Evolutionary conservation across 2,329 filamentous ascomycete species (phyloP).

Genomic region (Colletotrichum destructivum): DNA sequence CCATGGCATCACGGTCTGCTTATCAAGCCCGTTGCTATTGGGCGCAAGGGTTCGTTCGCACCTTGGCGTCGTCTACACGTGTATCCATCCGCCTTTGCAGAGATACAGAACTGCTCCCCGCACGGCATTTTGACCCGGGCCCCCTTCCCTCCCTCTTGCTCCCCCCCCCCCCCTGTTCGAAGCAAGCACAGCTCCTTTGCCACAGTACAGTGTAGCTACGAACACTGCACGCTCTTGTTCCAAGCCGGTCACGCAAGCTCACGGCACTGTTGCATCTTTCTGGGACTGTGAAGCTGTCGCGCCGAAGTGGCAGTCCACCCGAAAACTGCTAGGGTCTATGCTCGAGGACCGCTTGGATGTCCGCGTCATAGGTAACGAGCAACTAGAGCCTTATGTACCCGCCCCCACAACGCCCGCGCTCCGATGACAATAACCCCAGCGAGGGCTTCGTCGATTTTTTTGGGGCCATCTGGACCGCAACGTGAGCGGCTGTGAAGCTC

Average conservation of each 20-base stretch:
- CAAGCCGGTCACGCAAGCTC: constrained; percentile 37
- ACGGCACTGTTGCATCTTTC: constrained; percentile 40
- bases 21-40: constrained; percentile 32
- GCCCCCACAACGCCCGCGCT: background rate
- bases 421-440: background rate
- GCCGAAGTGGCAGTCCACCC: constrained; percentile 12
- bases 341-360: constrained; percentile 19
- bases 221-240: constrained; percentile 2
- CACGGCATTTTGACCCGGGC: constrained; percentile 31
- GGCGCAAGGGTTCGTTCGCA: constrained; percentile 3
- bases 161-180: background rate
- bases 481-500: background rate
- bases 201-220: too few species aligned
- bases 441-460: background rate
- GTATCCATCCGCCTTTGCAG: too few species aligned
- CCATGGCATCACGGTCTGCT: constrained; percentile 18
- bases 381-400: background rate
- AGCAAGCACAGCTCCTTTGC: background rate
- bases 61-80: background rate
- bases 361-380: constrained; percentile 28
- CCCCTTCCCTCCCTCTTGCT: background rate
- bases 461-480: background rate
- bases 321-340: constrained; percentile 15
- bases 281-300: constrained; percentile 29
- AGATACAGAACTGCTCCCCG: constrained; percentile 21